Evolutionary conservation across 805 yeast genomes (phyloP).

Genomic region (Saccharomycodes ludwigii): DNA sequence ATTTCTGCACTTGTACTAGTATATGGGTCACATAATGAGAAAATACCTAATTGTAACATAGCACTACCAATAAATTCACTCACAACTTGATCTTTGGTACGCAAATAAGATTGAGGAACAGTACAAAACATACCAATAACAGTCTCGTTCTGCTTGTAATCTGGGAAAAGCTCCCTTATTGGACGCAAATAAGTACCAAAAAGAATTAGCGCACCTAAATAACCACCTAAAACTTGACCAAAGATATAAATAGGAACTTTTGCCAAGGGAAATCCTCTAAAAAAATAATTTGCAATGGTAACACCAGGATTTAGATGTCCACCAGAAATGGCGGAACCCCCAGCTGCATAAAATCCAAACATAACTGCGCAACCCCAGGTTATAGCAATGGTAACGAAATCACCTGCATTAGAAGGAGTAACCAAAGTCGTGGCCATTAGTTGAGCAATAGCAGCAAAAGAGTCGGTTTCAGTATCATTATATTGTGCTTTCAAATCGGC

Average conservation of each 20-base stretch:
- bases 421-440: slow-evolving; percentile 10
- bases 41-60: slow-evolving; percentile 32
- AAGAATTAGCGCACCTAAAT: slow-evolving; percentile 32
- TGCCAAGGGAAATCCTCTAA: slow-evolving; percentile 39
- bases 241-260: slow-evolving; percentile 33
- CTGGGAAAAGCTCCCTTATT: slow-evolving; percentile 15
- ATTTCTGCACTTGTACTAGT: slow-evolving; percentile 33
- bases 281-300: slow-evolving; percentile 34
- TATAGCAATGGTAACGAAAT: slow-evolving; percentile 29
- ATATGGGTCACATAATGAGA: slow-evolving; percentile 40
- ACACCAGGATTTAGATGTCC: slow-evolving; percentile 48
- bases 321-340: slow-evolving; percentile 40
- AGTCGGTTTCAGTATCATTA: slow-evolving; percentile 2
- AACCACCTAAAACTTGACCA: slow-evolving; percentile 39
- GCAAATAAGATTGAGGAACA: slow-evolving; percentile 29
- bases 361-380: slow-evolving; percentile 47
- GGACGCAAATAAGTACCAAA: slow-evolving; percentile 34
- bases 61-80: slow-evolving; percentile 37
- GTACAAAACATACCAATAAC: slow-evolving; percentile 36
- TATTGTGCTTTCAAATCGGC: slow-evolving; percentile 2
- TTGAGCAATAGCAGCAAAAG: slow-evolving; percentile 7
- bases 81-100: slow-evolving; percentile 32
- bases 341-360: slow-evolving; percentile 37
- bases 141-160: slow-evolving; percentile 16
- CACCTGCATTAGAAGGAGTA: slow-evolving; percentile 25